phyloP scores from a whole-genome alignment of 176 grass and related monocot species.

The Zizania latifolia region DNA sequence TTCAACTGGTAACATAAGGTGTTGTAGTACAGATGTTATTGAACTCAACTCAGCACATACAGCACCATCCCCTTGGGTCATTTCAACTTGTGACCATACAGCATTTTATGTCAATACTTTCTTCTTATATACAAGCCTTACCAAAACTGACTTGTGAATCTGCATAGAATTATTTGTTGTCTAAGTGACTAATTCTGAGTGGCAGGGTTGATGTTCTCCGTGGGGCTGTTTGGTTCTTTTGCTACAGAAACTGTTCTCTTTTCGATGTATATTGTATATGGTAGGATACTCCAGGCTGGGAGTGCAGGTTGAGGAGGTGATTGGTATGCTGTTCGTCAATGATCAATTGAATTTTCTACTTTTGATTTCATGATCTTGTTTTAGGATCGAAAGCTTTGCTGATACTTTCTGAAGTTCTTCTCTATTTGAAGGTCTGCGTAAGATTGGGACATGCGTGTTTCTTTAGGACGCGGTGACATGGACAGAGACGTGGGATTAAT shows the following conservation, averaged over 20 bases:
- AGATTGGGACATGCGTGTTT: no score
- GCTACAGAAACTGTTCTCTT: neutral
- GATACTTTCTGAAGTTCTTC: no score
- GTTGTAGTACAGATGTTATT: slow-evolving; percentile 22
- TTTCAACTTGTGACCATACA: neutral
- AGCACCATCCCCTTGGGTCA: slow-evolving; percentile 5
- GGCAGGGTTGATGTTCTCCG: neutral
- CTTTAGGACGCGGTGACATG: no score
- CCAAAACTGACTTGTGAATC: neutral
- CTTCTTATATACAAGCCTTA: neutral
- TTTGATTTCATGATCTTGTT: no score
- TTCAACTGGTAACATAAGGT: slow-evolving; percentile 22
- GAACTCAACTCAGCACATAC: neutral
- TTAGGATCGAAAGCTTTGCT: no score
- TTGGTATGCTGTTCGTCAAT: no score
- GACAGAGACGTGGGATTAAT: no score
- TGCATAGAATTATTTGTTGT: neutral
- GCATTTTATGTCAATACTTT: neutral
- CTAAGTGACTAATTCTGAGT: neutral
- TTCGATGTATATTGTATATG: no score
- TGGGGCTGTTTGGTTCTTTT: neutral
- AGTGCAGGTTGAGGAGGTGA: no score
- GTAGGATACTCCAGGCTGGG: no score
- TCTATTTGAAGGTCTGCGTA: no score
- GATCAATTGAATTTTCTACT: no score